Evolutionary conservation across 768 basidiomycete species (phyloP).

Genomic region (Naematelia encephala): DNA sequence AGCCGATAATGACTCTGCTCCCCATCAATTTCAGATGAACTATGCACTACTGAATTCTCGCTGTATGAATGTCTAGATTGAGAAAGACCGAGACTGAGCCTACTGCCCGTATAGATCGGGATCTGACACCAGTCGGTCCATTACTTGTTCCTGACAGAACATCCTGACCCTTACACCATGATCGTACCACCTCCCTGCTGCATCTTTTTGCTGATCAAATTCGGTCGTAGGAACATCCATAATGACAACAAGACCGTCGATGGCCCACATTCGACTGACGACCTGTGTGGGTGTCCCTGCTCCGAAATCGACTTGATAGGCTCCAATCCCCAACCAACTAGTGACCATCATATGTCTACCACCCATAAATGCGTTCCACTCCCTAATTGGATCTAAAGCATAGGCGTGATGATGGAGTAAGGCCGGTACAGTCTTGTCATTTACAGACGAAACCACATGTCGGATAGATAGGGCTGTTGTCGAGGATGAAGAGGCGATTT

Average conservation of each 20-base stretch:
- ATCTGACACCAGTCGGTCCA: slow-evolving; percentile 9
- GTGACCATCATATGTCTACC: slow-evolving; percentile 9
- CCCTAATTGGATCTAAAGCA: slow-evolving; percentile 11
- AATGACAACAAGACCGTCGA: slow-evolving; percentile 10
- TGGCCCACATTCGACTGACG: slow-evolving; percentile 6
- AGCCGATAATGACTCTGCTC: no score
- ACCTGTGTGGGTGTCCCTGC: not conserved
- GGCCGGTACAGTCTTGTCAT: not conserved
- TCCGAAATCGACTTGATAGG: slow-evolving; percentile 12
- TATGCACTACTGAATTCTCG: no score
- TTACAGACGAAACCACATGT: not conserved
- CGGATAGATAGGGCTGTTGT: slow-evolving; percentile 1
- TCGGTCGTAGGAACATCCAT: slow-evolving; percentile 4
- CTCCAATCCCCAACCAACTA: slow-evolving; percentile 7
- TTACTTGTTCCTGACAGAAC: slow-evolving; percentile 3
- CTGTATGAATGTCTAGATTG: no score
- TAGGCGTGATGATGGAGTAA: slow-evolving; percentile 13
- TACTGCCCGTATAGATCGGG: slow-evolving; percentile 5
- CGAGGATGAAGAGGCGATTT: not conserved
- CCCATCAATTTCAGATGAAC: no score
- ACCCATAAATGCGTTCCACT: slow-evolving; percentile 18
- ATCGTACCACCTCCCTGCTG: slow-evolving; percentile 8
- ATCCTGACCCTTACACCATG: slow-evolving; percentile 7
- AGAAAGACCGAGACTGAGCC: not conserved
- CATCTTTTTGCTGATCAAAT: no score